These are phyloP conservation scores for Otatea glauca DNA, from an alignment of 176 grass and related monocot species.

Conservation along the genomic window DNA sequence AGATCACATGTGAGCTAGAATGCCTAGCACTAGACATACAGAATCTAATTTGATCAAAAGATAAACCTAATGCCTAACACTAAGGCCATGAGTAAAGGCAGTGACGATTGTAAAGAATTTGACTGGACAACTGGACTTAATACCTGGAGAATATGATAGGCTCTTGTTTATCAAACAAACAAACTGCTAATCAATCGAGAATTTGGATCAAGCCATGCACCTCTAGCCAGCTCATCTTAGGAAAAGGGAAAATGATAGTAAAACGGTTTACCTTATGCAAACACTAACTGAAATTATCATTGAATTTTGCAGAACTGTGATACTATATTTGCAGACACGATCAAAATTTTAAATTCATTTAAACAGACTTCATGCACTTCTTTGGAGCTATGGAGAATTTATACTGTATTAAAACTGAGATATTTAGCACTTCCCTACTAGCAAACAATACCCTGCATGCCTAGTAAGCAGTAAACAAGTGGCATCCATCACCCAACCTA, in stretches of 20 bases:
- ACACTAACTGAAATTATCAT: not conserved
- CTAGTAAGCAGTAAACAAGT: not conserved
- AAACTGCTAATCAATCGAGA: not conserved
- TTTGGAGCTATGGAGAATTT: not conserved
- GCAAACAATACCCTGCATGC: not conserved
- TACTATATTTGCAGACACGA: not conserved
- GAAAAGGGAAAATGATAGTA: not conserved
- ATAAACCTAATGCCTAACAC: not conserved
- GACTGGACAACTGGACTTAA: not conserved
- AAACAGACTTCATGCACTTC: not conserved
- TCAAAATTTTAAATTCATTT: not conserved
- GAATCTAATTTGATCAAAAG: not conserved
- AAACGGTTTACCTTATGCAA: not conserved
- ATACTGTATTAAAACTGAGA: not conserved
- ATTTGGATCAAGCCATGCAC: not conserved
- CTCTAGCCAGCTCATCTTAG: not conserved
- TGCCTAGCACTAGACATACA: not conserved
- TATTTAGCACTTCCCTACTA: not conserved
- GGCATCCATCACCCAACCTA: not conserved
- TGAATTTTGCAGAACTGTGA: not conserved
- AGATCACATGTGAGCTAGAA: not conserved
- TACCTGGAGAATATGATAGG: not conserved
- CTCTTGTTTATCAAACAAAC: not conserved
- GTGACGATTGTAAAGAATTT: not conserved
- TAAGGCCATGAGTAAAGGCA: not conserved